A percentile compares a stretch with the other conserved stretches of the same genome.
Evolutionary conservation across 139 green algal genomes (phyloP).

Genomic region (Ulvella scutata): DNA sequence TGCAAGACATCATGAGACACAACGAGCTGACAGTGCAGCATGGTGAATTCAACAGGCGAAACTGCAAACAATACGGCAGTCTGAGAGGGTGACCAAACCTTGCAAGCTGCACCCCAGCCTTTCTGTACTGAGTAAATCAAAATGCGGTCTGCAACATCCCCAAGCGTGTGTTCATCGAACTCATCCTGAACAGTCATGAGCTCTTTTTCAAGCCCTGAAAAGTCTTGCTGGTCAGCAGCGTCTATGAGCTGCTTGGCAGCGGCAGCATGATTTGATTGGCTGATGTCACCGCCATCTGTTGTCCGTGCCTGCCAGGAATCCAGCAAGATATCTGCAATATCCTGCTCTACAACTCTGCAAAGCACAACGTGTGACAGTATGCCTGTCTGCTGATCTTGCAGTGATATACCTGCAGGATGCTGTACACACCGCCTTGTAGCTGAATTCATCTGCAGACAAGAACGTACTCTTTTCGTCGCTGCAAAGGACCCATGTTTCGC

Average conservation of each 20-base stretch:
- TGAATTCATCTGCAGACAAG: no score
- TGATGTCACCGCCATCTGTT: neutral
- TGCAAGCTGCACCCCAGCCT: neutral
- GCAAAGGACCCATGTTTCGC: neutral
- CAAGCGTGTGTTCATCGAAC: neutral
- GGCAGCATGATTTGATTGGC: neutral
- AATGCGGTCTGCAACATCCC: neutral
- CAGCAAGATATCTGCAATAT: neutral
- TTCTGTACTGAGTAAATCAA: neutral
- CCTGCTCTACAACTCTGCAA: neutral
- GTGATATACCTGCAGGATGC: no score
- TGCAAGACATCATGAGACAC: neutral
- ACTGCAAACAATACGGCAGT: neutral
- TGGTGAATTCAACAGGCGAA: neutral
- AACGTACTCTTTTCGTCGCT: neutral
- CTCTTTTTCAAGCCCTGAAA: neutral
- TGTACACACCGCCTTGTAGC: no score
- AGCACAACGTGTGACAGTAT: no score
- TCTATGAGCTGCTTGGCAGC: neutral
- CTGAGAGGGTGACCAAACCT: neutral
- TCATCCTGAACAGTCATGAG: neutral
- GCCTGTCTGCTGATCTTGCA: no score
- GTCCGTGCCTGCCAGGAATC: neutral
- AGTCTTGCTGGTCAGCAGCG: neutral
- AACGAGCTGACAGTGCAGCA: neutral